Percentiles rank a stretch among this genome's conserved stretches.
These are phyloP conservation scores for Colletotrichum sp. DNA, from an alignment of 2,329 filamentous ascomycete species.

Conservation along the genomic window DNA sequence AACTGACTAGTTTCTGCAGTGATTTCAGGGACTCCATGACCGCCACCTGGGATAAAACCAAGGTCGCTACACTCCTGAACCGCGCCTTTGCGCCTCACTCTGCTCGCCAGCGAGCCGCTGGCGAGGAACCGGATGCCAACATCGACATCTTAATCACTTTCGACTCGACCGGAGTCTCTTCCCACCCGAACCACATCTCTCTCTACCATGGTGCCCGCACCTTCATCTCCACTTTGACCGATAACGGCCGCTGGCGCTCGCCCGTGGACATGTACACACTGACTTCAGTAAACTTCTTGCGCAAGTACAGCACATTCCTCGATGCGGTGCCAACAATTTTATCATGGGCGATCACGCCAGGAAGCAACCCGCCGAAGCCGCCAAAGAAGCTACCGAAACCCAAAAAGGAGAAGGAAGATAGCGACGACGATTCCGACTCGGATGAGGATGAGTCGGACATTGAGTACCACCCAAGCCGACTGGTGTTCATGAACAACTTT, in stretches of 20 bases:
- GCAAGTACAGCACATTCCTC: constrained; percentile 83
- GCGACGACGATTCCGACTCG: constrained; percentile 30
- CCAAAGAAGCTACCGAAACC: neutral
- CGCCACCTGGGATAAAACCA: constrained; percentile 72
- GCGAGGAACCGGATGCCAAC: constrained; percentile 47
- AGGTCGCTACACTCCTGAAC: constrained; percentile 73
- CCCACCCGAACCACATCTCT: constrained; percentile 92
- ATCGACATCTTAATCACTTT: constrained; percentile 92
- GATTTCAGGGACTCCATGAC: constrained; percentile 93
- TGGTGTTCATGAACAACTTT: constrained; percentile 76
- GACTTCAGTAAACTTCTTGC: constrained; percentile 69
- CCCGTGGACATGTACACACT: constrained; percentile 89
- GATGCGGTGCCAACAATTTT: constrained; percentile 77
- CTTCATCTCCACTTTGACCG: constrained; percentile 71
- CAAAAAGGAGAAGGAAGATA: constrained; percentile 16
- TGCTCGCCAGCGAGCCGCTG: constrained; percentile 35
- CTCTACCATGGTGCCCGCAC: constrained; percentile 80
- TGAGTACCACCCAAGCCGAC: constrained; percentile 55
- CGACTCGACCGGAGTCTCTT: constrained; percentile 80
- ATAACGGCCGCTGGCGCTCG: constrained; percentile 67
- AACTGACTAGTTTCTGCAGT: constrained; percentile 25
- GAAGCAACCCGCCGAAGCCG: constrained; percentile 20
- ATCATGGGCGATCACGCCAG: constrained; percentile 49
- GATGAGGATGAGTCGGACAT: constrained; percentile 26
- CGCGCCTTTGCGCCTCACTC: constrained; percentile 76